Percentiles rank a stretch among this genome's conserved stretches.
Evolutionary conservation across 2,329 filamentous ascomycete species (phyloP).

Genomic region (Aspergillus sp.): DNA sequence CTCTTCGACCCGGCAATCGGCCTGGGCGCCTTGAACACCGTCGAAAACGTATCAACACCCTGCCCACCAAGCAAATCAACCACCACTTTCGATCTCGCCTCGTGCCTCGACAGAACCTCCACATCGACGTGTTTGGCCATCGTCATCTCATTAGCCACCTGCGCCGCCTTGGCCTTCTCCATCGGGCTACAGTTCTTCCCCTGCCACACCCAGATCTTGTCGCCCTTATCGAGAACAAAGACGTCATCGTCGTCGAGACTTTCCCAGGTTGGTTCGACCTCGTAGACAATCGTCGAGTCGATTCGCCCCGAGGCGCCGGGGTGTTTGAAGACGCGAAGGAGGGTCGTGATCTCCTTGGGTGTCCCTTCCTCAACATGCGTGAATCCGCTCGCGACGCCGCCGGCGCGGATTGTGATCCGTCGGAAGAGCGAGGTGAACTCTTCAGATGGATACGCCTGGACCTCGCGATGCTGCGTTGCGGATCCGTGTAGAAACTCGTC

Average conservation of each 20-base stretch:
- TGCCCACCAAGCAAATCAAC: constrained; percentile 61
- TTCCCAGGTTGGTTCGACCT: constrained; percentile 65
- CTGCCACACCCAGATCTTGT: constrained; percentile 74
- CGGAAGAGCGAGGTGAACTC: constrained; percentile 67
- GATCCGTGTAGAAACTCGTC: constrained; percentile 68
- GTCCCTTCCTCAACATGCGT: constrained; percentile 61
- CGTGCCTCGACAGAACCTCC: constrained; percentile 66
- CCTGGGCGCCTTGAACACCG: constrained; percentile 47
- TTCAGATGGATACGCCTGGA: constrained; percentile 62
- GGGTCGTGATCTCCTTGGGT: constrained; percentile 53
- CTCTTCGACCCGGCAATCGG: constrained; percentile 30
- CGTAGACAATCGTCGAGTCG: constrained; percentile 62
- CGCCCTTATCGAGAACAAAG: constrained; percentile 65
- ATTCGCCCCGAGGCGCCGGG: constrained; percentile 36
- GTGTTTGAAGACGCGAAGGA: constrained; percentile 68
- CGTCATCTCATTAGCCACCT: constrained; percentile 63
- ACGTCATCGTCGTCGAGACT: constrained; percentile 70
- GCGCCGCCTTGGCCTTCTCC: constrained; percentile 71
- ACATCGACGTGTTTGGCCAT: constrained; percentile 66
- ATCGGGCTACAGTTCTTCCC: constrained; percentile 67
- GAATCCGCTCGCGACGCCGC: constrained; percentile 67
- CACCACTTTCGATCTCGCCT: constrained; percentile 55
- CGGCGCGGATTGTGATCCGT: constrained; percentile 61
- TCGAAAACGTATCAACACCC: constrained; percentile 42
- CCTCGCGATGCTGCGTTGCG: constrained; percentile 68